These are phyloP conservation scores for Globisporangium uncinulatum DNA, from an alignment of 352 stramenopile genomes.

Conservation along the genomic window DNA sequence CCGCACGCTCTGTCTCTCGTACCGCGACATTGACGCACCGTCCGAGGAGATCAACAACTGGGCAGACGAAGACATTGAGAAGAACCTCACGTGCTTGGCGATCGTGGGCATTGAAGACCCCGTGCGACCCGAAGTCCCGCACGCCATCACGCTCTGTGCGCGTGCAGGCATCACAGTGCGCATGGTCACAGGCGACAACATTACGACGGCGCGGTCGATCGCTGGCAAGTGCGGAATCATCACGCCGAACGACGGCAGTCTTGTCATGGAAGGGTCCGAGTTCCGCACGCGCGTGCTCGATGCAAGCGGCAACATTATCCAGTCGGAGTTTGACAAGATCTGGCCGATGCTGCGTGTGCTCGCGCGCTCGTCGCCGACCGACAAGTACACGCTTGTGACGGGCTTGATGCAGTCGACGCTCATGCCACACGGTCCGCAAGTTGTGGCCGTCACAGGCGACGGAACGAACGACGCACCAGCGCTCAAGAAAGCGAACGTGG, in stretches of 20 bases:
- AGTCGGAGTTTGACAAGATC: constrained; percentile 89
- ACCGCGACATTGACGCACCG: constrained; percentile 68
- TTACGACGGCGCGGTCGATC: constrained; percentile 89
- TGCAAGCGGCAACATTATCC: constrained; percentile 60
- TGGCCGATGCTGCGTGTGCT: constrained; percentile 90
- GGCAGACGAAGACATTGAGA: constrained; percentile 79
- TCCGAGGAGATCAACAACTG: constrained; percentile 63
- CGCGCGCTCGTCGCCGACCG: constrained; percentile 91
- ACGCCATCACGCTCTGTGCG: constrained; percentile 91
- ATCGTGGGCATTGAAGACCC: constrained; percentile 94
- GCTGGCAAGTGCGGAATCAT: constrained; percentile 73
- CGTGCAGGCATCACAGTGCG: constrained; percentile 95
- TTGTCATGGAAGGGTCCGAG: constrained; percentile 67
- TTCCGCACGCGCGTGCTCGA: constrained; percentile 70
- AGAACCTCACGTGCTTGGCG: constrained; percentile 78
- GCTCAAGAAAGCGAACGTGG: constrained; percentile 96
- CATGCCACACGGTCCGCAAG: constrained; percentile 42
- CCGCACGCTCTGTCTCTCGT: constrained; percentile 84
- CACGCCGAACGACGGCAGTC: constrained; percentile 39
- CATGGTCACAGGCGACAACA: constrained; percentile 99
- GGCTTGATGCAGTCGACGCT: constrained; percentile 31
- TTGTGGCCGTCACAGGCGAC: constrained; percentile 95
- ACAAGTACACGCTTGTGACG: constrained; percentile 94
- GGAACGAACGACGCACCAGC: constrained; percentile 96
- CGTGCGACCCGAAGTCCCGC: constrained; percentile 91